Percentiles rank a stretch among this genome's conserved stretches.
Evolutionary conservation across 2,329 filamentous ascomycete genomes (phyloP).

Genomic region (Colletotrichum spaethianum): DNA sequence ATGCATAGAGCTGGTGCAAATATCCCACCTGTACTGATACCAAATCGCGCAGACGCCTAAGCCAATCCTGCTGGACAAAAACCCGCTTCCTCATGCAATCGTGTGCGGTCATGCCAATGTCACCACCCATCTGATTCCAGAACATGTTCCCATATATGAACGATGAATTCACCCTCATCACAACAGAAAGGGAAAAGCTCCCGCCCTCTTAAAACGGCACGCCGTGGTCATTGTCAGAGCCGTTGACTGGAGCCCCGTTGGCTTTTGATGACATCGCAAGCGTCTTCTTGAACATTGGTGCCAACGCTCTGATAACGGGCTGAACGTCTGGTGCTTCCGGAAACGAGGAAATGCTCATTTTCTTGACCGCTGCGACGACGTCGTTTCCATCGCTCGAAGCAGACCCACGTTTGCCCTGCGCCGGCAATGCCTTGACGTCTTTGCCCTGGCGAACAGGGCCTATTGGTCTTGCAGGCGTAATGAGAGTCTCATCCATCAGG

Average conservation of each 20-base stretch:
- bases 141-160: background rate
- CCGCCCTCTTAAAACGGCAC: background rate
- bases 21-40: constrained; percentile 2
- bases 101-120: background rate
- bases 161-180: background rate
- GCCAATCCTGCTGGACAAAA: background rate
- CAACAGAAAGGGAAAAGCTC: too few species aligned
- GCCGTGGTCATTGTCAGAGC: background rate
- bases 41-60: constrained; percentile 24
- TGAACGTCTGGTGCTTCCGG: constrained; percentile 58
- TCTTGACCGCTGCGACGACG: constrained; percentile 44
- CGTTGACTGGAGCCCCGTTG: constrained; percentile 1
- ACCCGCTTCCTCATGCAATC: constrained; percentile 11
- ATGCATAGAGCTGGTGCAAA: background rate
- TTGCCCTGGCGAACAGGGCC: constrained; percentile 69
- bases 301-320: constrained; percentile 57
- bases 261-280: constrained; percentile 38
- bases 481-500: constrained; percentile 77
- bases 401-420: constrained; percentile 60
- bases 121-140: background rate
- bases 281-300: constrained; percentile 55
- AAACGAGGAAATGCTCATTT: constrained; percentile 48
- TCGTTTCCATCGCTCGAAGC: constrained; percentile 47
- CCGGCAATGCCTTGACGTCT: constrained; percentile 62
- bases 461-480: constrained; percentile 71